A percentile compares a stretch with the other conserved stretches of the same genome.
phyloP scores from a whole-genome alignment of 2,329 filamentous ascomycete genomes.

The Cadophora gregata region DNA sequence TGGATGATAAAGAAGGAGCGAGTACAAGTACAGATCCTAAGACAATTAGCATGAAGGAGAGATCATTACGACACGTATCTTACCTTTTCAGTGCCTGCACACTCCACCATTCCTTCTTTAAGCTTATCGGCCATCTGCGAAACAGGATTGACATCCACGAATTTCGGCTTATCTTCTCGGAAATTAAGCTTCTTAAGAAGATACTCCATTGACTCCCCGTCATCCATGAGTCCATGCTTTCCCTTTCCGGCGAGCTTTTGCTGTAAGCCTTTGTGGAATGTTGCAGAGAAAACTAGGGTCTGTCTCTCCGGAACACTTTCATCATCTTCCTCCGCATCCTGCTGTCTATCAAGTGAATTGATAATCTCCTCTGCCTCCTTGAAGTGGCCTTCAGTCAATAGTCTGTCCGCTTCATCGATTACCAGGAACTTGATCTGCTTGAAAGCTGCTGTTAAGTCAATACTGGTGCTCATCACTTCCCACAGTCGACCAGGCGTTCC shows the following conservation, averaged over 20 bases:
- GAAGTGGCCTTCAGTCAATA: slow-evolving; percentile 92
- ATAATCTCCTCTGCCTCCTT: slow-evolving; percentile 93
- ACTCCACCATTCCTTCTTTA: slow-evolving; percentile 91
- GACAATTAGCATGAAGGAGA: slow-evolving; percentile 32
- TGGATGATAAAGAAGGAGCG: slow-evolving; percentile 81
- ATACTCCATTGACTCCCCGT: slow-evolving; percentile 89
- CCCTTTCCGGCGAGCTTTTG: slow-evolving; percentile 84
- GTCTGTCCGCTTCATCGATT: slow-evolving; percentile 90
- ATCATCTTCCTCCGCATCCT: slow-evolving; percentile 55
- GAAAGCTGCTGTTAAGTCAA: slow-evolving; percentile 72
- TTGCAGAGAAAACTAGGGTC: slow-evolving; percentile 95
- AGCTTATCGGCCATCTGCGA: slow-evolving; percentile 87
- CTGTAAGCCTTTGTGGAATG: slow-evolving; percentile 89
- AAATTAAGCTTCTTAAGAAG: slow-evolving; percentile 90
- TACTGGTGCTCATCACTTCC: slow-evolving; percentile 85
- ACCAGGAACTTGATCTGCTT: slow-evolving; percentile 81
- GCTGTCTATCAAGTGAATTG: slow-evolving; percentile 73
- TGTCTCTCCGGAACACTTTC: slow-evolving; percentile 65
- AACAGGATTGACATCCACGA: slow-evolving; percentile 88
- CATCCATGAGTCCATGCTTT: slow-evolving; percentile 65
- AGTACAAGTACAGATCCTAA: slow-evolving; percentile 90
- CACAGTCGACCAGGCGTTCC: slow-evolving; percentile 91
- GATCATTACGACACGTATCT: slow-evolving; percentile 27
- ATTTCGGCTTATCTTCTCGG: slow-evolving; percentile 80
- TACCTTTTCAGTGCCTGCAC: slow-evolving; percentile 90